Percentiles rank a stretch among this genome's conserved stretches.
Conservation (phyloP, 2,329 filamentous ascomycete genomes). For the Coniochaeta sp. region DNA sequence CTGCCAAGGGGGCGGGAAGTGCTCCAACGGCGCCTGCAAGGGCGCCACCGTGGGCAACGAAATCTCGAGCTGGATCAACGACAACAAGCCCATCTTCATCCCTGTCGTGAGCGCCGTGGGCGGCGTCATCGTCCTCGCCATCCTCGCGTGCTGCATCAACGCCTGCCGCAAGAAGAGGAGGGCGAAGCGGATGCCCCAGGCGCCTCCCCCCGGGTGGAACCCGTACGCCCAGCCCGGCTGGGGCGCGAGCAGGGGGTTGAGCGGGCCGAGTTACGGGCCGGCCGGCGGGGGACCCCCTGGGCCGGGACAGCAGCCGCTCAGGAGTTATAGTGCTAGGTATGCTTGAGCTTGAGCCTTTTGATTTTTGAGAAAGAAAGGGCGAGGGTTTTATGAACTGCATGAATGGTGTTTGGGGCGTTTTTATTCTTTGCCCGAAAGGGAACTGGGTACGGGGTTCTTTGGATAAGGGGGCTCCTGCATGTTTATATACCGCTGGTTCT, state of each 20-base stretch:
- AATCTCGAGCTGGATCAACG: conserved; percentile 66
- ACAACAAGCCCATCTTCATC: conserved; percentile 77
- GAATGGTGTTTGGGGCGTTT: neutral
- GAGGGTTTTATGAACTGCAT: neutral
- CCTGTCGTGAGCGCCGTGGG: conserved; percentile 68
- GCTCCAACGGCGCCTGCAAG: conserved; percentile 40
- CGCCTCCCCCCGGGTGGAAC: conserved; percentile 12
- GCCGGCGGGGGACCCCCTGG: neutral
- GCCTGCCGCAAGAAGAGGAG: conserved; percentile 34
- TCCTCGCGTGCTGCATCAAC: conserved; percentile 60
- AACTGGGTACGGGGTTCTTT: neutral
- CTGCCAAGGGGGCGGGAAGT: conserved; percentile 46
- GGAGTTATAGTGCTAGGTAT: neutral
- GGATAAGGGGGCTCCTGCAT: neutral
- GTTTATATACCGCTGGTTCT: neutral
- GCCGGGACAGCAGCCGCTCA: neutral
- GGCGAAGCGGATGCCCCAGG: conserved; percentile 9
- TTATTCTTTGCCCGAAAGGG: neutral
- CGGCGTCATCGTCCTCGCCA: conserved; percentile 59
- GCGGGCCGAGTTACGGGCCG: neutral
- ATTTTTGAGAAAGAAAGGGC: neutral
- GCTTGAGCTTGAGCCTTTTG: neutral
- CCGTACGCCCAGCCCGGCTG: conserved; percentile 2
- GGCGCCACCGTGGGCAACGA: conserved; percentile 64
- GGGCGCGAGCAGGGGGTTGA: conserved; percentile 3